phyloP scores from a whole-genome alignment of 225 moss, liverwort and hornwort genomes.

The Polytrichum formosum region DNA sequence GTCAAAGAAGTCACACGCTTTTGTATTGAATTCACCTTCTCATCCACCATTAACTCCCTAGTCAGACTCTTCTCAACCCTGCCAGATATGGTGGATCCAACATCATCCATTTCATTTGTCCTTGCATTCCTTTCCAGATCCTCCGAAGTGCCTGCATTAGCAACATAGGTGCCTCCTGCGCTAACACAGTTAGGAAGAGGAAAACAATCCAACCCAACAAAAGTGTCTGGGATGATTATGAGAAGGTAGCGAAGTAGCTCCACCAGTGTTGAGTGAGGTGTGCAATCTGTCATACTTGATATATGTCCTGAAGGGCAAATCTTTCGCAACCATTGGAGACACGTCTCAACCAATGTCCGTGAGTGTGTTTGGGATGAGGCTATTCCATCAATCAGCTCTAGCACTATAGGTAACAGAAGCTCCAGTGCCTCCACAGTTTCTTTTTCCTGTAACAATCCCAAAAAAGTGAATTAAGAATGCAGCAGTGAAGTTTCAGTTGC shows the following conservation, averaged over 20 bases:
- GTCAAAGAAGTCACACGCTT: conserved; percentile 67
- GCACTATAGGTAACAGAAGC: conserved; percentile 72
- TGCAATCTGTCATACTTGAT: conserved; percentile 39
- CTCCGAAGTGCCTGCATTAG: conserved; percentile 31
- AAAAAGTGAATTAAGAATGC: too few relatives aligned
- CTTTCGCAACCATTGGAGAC: conserved; percentile 81
- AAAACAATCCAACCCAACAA: conserved; percentile 93
- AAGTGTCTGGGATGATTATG: conserved; percentile 76
- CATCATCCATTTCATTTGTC: conserved; percentile 27
- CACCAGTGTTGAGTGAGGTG: conserved; percentile 55
- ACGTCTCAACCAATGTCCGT: conserved; percentile 65
- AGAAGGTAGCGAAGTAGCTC: conserved; percentile 84
- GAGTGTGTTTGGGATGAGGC: conserved; percentile 84
- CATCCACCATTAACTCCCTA: conserved; percentile 63
- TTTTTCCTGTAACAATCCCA: conserved; percentile 59
- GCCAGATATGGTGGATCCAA: conserved; percentile 18
- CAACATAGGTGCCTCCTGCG: conserved; percentile 31
- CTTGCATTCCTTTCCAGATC: conserved; percentile 38
- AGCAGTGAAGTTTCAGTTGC: too few relatives aligned
- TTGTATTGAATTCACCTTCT: conserved; percentile 74
- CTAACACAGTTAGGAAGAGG: conserved; percentile 83
- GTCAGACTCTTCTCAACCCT: conserved; percentile 37
- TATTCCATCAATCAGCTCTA: conserved; percentile 82
- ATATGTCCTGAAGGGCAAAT: conserved; percentile 61
- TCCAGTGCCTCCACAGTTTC: conserved; percentile 79